phyloP scores from a whole-genome alignment of 1,139 yeast genomes.

The Lodderomyces elongisporus region DNA sequence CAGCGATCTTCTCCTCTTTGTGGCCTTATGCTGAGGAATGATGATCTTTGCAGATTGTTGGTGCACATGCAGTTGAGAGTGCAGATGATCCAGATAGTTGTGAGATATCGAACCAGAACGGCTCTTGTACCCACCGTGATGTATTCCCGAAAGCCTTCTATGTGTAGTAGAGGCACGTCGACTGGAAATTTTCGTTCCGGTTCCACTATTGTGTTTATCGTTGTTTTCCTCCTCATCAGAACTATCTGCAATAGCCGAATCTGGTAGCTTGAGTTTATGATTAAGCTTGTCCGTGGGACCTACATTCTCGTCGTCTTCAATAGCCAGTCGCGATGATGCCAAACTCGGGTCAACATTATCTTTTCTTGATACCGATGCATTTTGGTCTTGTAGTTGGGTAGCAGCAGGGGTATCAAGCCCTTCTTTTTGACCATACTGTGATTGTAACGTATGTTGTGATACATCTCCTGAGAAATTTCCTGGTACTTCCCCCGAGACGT shows the following conservation, averaged over 20 bases:
- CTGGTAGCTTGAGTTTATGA: slow-evolving; percentile 11
- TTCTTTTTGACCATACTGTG: background rate
- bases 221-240: slow-evolving; percentile 22
- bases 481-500: background rate
- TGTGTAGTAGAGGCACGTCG: slow-evolving; percentile 28
- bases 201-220: too few relatives aligned
- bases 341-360: background rate
- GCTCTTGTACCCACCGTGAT: slow-evolving; percentile 22
- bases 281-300: slow-evolving; percentile 27
- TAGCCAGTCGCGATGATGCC: slow-evolving; percentile 1
- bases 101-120: slow-evolving; percentile 26
- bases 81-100: too few relatives aligned
- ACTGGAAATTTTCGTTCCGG: slow-evolving; percentile 14
- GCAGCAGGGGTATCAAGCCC: slow-evolving; percentile 5
- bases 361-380: too few relatives aligned
- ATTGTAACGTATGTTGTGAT: background rate
- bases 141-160: slow-evolving; percentile 36
- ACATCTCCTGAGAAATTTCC: too few relatives aligned
- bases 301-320: slow-evolving; percentile 18
- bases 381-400: slow-evolving; percentile 5
- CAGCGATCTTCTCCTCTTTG: slow-evolving; percentile 4
- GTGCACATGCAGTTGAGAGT: background rate
- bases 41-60: slow-evolving; percentile 2
- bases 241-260: slow-evolving; percentile 10
- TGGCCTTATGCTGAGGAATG: slow-evolving; percentile 3